These are phyloP conservation scores for Parastagonospora avenae DNA, from an alignment of 2,329 filamentous ascomycete genomes.

Conservation along the genomic window DNA sequence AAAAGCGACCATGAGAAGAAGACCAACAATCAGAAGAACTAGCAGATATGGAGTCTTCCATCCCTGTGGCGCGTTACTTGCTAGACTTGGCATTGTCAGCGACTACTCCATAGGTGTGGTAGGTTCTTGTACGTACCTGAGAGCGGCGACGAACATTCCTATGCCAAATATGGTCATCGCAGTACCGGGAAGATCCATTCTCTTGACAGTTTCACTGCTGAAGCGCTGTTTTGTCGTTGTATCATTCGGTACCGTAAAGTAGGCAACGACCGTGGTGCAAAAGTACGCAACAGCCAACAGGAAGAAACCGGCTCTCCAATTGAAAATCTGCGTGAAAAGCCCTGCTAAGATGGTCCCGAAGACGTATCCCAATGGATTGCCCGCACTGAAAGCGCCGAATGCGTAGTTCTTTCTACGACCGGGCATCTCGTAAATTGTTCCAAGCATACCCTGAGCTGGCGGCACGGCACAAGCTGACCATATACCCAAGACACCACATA, in stretches of 20 bases:
- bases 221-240: conserved; percentile 52
- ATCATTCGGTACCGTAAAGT: conserved; percentile 67
- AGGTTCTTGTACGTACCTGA: conserved; percentile 55
- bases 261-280: conserved; percentile 61
- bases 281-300: conserved; percentile 68
- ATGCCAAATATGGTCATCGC: conserved; percentile 67
- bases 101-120: fast-evolving
- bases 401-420: conserved; percentile 67
- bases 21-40: conserved; percentile 64
- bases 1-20: conserved; percentile 62
- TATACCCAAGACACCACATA: conserved; percentile 69
- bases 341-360: conserved; percentile 66
- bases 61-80: conserved; percentile 62
- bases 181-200: conserved; percentile 67
- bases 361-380: conserved; percentile 63
- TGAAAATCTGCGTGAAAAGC: conserved; percentile 64
- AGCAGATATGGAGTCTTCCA: conserved; percentile 69
- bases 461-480: conserved; percentile 67
- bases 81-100: conserved; percentile 44
- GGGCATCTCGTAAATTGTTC: conserved; percentile 66
- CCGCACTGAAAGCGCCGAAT: conserved; percentile 66
- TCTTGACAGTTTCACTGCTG: conserved; percentile 57
- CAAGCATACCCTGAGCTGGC: conserved; percentile 68
- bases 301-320: conserved; percentile 68
- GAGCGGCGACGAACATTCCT: conserved; percentile 66